Evolutionary conservation across 768 basidiomycete genomes (phyloP).

Genomic region (Tulasnella calospora): DNA sequence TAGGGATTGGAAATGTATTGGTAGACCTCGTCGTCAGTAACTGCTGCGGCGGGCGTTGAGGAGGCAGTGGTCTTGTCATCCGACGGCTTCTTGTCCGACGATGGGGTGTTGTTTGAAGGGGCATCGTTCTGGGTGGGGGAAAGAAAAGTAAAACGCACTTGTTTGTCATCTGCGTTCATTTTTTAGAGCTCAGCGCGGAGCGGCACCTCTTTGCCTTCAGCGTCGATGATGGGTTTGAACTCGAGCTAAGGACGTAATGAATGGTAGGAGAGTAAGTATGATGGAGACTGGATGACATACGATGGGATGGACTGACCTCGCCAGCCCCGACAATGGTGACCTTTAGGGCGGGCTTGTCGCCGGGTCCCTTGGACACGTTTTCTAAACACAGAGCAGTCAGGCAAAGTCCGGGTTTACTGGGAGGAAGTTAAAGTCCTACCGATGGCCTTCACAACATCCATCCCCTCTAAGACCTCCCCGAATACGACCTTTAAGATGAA

Average conservation of each 20-base stretch:
- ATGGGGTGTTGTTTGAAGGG: slow-evolving; percentile 8
- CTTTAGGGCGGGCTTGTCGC: slow-evolving; percentile 70
- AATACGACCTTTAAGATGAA: slow-evolving; percentile 68
- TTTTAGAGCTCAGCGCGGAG: slow-evolving; percentile 90
- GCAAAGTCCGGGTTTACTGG: slow-evolving; percentile 36
- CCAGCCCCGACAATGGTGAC: slow-evolving; percentile 80
- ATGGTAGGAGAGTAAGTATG: background rate
- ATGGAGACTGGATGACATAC: background rate
- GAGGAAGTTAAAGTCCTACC: slow-evolving; percentile 45
- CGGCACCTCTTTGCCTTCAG: slow-evolving; percentile 70
- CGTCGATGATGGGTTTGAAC: slow-evolving; percentile 45
- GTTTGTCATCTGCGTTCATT: slow-evolving; percentile 1
- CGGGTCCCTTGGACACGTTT: slow-evolving; percentile 60
- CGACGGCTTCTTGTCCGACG: background rate
- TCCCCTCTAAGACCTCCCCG: slow-evolving; percentile 85
- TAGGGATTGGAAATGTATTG: slow-evolving; percentile 18
- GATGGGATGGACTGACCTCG: slow-evolving; percentile 55
- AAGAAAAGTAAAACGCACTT: slow-evolving; percentile 20
- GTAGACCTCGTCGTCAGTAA: slow-evolving; percentile 15
- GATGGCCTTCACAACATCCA: slow-evolving; percentile 76
- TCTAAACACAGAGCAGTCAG: slow-evolving; percentile 43
- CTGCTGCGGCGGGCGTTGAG: background rate
- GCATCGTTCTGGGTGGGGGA: slow-evolving; percentile 9
- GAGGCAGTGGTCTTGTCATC: slow-evolving; percentile 2
- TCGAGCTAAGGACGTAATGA: slow-evolving; percentile 36